phyloP scores from a whole-genome alignment of 2,329 filamentous ascomycete genomes.

The Daldinia sp. region DNA sequence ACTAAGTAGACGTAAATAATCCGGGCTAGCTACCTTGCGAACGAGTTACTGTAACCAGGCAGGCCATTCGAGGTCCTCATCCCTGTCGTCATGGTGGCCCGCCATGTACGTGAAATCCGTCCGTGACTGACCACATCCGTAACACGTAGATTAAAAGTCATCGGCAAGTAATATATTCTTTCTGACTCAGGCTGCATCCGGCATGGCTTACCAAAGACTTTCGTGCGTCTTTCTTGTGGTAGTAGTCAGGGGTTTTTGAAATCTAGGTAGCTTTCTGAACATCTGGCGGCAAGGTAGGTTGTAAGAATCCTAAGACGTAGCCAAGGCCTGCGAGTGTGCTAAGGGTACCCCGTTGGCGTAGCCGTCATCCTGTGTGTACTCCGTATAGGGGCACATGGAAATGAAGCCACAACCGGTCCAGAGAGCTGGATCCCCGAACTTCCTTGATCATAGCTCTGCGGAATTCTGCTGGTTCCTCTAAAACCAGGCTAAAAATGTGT shows the following conservation, averaged over 20 bases:
- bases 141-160: constrained; percentile 32
- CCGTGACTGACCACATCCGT: constrained; percentile 36
- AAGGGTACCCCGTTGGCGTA: constrained; percentile 32
- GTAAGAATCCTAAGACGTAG: constrained; percentile 30
- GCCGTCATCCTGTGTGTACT: constrained; percentile 32
- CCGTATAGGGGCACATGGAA: constrained; percentile 34
- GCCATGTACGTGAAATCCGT: constrained; percentile 36
- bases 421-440: constrained; percentile 40
- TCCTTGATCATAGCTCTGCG: constrained; percentile 33
- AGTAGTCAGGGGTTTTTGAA: constrained; percentile 29
- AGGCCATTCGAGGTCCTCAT: constrained; percentile 30
- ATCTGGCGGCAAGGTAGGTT: constrained; percentile 24
- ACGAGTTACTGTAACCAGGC: constrained; percentile 32
- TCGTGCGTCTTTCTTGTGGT: constrained; percentile 15
- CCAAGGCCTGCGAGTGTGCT: constrained; percentile 36
- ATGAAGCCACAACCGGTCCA: constrained; percentile 39
- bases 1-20: constrained; percentile 33
- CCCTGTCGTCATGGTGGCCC: constrained; percentile 40
- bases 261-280: constrained; percentile 30
- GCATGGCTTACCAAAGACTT: constrained; percentile 33
- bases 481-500: constrained; percentile 40
- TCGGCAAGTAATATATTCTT: constrained; percentile 34
- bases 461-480: constrained; percentile 37
- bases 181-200: constrained; percentile 36
- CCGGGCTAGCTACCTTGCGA: constrained; percentile 33